These are phyloP conservation scores for Coemansia linderi DNA, from an alignment of 371 early-diverging fungal genomes.

Conservation along the genomic window DNA sequence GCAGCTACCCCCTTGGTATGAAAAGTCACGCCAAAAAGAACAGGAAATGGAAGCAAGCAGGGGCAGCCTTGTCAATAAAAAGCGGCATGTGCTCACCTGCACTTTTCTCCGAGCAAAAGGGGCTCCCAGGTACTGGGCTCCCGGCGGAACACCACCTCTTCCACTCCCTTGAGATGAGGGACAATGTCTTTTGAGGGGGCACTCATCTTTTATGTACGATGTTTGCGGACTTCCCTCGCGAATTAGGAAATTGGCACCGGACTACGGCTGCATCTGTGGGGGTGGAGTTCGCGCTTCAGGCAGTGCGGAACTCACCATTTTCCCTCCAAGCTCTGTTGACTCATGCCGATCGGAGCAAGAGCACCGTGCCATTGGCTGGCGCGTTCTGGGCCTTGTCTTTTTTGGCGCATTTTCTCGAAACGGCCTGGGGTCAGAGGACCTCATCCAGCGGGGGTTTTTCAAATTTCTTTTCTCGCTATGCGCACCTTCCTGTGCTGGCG, in stretches of 20 bases:
- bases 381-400: not conserved
- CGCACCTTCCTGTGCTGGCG: not conserved
- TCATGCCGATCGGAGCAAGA: not conserved
- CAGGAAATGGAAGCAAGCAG: not conserved
- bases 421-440: not conserved
- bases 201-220: not conserved
- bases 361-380: not conserved
- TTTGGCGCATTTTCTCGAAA: not conserved
- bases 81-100: slow-evolving; percentile 3
- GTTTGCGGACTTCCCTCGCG: slow-evolving; percentile 8
- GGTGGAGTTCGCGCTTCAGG: not conserved
- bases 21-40: not conserved
- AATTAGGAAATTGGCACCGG: slow-evolving; percentile 8
- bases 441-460: not conserved
- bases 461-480: not conserved
- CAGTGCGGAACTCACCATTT: not conserved
- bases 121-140: not conserved
- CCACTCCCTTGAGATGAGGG: not conserved
- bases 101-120: not conserved
- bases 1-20: not conserved
- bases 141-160: not conserved
- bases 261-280: not conserved
- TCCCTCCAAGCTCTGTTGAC: not conserved
- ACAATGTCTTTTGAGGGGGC: not conserved
- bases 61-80: not conserved